Conservation (phyloP, 2,329 filamentous ascomycete genomes). For the Aaosphaeria pasadenensis region DNA sequence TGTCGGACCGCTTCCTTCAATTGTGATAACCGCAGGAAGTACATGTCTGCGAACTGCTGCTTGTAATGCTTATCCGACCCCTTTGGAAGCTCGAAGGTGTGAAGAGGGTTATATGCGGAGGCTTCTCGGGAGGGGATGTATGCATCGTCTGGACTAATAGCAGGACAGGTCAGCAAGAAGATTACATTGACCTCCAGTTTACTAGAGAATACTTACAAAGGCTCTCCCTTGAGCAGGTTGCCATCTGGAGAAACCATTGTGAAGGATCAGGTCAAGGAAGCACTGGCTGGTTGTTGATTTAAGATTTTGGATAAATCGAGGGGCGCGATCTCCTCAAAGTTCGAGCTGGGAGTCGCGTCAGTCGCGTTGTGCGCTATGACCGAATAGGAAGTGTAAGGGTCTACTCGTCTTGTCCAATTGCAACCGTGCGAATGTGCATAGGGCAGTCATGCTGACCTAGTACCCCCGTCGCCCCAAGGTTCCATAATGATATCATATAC, state of each 20-base stretch:
- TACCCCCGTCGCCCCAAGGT: too few relatives aligned
- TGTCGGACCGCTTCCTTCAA: slow-evolving; percentile 80
- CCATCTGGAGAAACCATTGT: slow-evolving; percentile 17
- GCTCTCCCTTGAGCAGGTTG: slow-evolving; percentile 22
- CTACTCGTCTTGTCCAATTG: too few relatives aligned
- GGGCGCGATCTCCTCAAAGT: slow-evolving; percentile 6
- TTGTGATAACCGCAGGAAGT: slow-evolving; percentile 85
- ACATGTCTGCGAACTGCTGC: slow-evolving; percentile 97
- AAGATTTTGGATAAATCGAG: background rate
- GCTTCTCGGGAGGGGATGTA: slow-evolving; percentile 23
- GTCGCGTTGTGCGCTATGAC: slow-evolving; percentile 11
- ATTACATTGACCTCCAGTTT: too few relatives aligned
- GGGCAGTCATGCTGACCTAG: too few relatives aligned
- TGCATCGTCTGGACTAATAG: slow-evolving; percentile 22
- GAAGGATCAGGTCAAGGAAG: too few relatives aligned
- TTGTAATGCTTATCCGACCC: slow-evolving; percentile 68
- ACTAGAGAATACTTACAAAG: slow-evolving; percentile 21
- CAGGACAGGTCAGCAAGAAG: background rate
- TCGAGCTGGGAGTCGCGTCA: slow-evolving; percentile 15
- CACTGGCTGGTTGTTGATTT: too few relatives aligned
- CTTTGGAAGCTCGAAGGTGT: slow-evolving; percentile 70
- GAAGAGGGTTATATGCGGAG: slow-evolving; percentile 69
- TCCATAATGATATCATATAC: too few relatives aligned
- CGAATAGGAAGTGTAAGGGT: slow-evolving; percentile 9
- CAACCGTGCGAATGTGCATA: too few relatives aligned